Evolutionary conservation across 306 rosid genomes (phyloP).

Genomic region (Corylus americana): DNA sequence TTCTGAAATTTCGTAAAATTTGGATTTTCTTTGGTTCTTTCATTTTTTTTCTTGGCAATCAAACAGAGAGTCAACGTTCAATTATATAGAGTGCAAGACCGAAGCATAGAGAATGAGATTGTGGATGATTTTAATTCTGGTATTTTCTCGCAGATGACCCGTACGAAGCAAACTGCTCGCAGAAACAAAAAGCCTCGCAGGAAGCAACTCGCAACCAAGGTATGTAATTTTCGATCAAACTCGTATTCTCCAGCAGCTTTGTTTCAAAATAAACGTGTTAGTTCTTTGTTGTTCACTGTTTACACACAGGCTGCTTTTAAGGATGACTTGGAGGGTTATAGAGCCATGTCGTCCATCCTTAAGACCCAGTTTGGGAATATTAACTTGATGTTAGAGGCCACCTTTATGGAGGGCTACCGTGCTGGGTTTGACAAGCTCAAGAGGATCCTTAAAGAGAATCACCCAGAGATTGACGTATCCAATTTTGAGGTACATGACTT

Average conservation of each 20-base stretch:
- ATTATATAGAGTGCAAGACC: background rate
- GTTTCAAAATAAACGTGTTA: background rate
- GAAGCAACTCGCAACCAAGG: conserved; percentile 98
- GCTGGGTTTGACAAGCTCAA: too few relatives aligned
- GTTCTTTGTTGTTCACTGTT: accelerated
- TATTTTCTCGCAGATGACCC: conserved; percentile 63
- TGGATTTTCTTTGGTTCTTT: background rate
- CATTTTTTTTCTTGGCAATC: background rate
- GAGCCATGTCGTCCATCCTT: too few relatives aligned
- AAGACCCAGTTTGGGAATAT: too few relatives aligned
- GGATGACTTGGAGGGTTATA: background rate
- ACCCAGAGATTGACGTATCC: too few relatives aligned
- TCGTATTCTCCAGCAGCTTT: accelerated
- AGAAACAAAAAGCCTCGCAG: conserved; percentile 87
- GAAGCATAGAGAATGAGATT: background rate
- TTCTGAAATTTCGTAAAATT: background rate
- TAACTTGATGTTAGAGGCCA: too few relatives aligned
- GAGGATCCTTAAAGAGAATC: too few relatives aligned
- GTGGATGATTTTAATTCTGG: background rate
- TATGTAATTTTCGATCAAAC: background rate
- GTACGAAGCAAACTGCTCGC: conserved; percentile 98
- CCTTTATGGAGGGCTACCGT: too few relatives aligned
- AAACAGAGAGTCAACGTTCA: background rate
- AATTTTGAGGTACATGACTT: too few relatives aligned
- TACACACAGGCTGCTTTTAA: conserved; percentile 73